Evolutionary conservation across 106 monocot species (phyloP), one percentile per base, ranked within the genome.

Genomic region (Triglochin maritima): DNA sequence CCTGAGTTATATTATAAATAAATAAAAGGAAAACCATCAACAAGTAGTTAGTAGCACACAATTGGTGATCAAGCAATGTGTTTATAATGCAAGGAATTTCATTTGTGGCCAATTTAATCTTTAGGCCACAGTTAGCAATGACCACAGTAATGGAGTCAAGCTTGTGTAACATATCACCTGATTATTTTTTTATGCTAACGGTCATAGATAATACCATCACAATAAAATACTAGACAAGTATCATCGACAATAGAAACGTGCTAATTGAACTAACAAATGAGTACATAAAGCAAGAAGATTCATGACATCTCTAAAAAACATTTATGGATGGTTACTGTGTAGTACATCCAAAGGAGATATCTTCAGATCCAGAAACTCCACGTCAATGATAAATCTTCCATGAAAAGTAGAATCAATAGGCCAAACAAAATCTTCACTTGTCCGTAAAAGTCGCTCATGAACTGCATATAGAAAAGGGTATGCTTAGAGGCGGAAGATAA

Each of bases 321-420:
- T 0, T 29, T 6, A 59, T 13, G 8, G 49, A 65, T 45, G 5
- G 3, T 45, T 45, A 17, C 16, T 5, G 49, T 64, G 13, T 2
- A 47, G 78, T 83, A 85, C 94, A 83, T 83, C 83, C 41, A 74
- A 57, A 17, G 74, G 67, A 47, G 82, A 76, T 50, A 95, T 81
- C 68, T 85, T 95, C 71, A 95, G 63, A 79, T 95, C 90, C 53
- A 95, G 71, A 76, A 95, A 95, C 73, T 95, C 94, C 11, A 90
- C 87, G 54, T 95, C 90, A 58, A 95, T 74, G 7, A 71, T 76
- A 51, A 95, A 85, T 52, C 82, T 85, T 47, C 87, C 94, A 66
- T 81, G 81, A 63, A 83, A 79, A 50, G 74, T 78, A 51, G 73
- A 77, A 71, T 95, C 90, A 65, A 87, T 68, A 14, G 79, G 80